phyloP scores from a whole-genome alignment of 352 stramenopile genomes.

The Phytophthora crassamura region DNA sequence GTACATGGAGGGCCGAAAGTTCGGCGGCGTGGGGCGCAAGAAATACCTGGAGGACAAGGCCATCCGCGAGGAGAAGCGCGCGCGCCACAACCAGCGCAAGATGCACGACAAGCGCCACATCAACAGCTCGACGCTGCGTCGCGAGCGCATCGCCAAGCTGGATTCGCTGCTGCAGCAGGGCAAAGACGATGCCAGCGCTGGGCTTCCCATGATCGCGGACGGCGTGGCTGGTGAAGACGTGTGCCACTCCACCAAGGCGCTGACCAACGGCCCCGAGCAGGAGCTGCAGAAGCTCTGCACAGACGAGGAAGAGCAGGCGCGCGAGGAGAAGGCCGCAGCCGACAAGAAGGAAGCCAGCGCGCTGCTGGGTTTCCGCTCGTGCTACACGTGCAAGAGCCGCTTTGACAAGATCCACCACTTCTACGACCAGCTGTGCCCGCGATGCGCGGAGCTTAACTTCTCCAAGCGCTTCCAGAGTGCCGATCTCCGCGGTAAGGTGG shows the following conservation, averaged over 20 bases:
- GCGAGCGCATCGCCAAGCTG: conserved; percentile 92
- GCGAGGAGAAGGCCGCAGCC: conserved; percentile 54
- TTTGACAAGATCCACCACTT: conserved; percentile 97
- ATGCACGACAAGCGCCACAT: conserved; percentile 95
- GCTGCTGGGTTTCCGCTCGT: conserved; percentile 91
- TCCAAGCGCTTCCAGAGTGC: conserved; percentile 93
- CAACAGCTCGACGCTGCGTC: conserved; percentile 90
- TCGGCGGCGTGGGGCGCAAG: conserved; percentile 81
- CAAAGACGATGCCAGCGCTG: conserved; percentile 48
- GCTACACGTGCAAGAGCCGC: conserved; percentile 96
- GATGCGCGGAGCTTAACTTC: conserved; percentile 95
- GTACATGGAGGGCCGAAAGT: conserved; percentile 87
- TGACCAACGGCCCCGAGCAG: conserved; percentile 28
- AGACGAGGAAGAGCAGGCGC: conserved; percentile 55
- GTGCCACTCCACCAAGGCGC: conserved; percentile 51
- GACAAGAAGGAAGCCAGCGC: conserved; percentile 67
- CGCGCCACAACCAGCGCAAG: conserved; percentile 82
- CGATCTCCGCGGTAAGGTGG: conserved; percentile 91
- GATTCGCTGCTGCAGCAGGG: conserved; percentile 90
- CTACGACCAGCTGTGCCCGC: conserved; percentile 95
- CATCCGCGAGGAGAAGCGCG: conserved; percentile 85
- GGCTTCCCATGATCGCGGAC: conserved; percentile 92
- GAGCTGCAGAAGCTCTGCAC: conserved; percentile 68
- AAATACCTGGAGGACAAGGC: conserved; percentile 92
- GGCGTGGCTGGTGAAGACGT: conserved; percentile 81